These are phyloP conservation scores for Pelargonium nanum DNA, from an alignment of 345 rosid genomes.

Conservation along the genomic window DNA sequence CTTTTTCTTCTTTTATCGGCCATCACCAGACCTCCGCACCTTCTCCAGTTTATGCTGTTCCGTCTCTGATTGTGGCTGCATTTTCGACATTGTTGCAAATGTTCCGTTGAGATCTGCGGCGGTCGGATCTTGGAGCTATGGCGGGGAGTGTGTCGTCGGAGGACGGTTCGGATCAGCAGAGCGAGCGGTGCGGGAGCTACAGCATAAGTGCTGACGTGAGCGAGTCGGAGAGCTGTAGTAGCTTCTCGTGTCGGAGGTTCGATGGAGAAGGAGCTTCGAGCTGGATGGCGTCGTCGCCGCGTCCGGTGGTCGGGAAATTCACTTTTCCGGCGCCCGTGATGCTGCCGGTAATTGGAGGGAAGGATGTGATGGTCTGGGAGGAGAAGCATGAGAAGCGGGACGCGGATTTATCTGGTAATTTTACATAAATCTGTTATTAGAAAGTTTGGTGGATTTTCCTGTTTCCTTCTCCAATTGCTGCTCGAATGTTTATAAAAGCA, in stretches of 20 bases:
- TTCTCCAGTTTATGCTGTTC: too few relatives aligned
- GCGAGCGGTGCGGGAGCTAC: constrained; percentile 83
- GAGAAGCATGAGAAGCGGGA: constrained; percentile 50
- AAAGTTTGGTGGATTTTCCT: neutral
- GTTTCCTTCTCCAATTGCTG: too few relatives aligned
- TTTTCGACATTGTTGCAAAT: constrained; percentile 4
- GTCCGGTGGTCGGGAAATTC: constrained; percentile 24
- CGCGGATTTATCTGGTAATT: constrained; percentile 57
- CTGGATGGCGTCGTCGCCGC: constrained; percentile 62
- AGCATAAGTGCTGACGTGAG: constrained; percentile 92
- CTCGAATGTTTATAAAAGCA: too few relatives aligned
- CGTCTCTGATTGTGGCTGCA: neutral
- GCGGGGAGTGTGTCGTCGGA: constrained; percentile 54
- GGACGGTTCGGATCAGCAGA: constrained; percentile 49
- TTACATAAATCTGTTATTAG: neutral
- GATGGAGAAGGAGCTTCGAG: constrained; percentile 59
- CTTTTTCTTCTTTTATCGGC: neutral
- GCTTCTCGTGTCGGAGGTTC: constrained; percentile 63
- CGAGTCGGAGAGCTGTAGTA: constrained; percentile 86
- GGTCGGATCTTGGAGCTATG: constrained; percentile 10
- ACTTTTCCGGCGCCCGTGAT: constrained; percentile 41
- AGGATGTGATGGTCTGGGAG: constrained; percentile 51
- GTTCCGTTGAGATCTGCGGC: constrained; percentile 16
- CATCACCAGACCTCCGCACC: too few relatives aligned
- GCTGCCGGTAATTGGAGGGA: constrained; percentile 59